Percentiles rank a stretch among this genome's conserved stretches.
These are phyloP conservation scores for Colletotrichum echinochloae DNA, from an alignment of 2,329 filamentous ascomycete species.

Conservation along the genomic window DNA sequence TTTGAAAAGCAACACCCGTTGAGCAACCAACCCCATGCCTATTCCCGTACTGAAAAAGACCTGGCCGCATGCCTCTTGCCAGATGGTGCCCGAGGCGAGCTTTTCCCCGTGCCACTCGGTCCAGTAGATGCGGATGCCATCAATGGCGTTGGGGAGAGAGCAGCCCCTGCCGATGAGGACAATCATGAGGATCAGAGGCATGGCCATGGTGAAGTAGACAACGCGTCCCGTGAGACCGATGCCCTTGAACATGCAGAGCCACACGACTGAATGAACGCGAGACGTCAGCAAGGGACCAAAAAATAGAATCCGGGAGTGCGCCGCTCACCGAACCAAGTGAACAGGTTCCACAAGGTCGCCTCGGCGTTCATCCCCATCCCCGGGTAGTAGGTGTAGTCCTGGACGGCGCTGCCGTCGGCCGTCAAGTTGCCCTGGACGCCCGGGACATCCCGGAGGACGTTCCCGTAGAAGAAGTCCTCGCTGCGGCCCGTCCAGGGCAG, in stretches of 20 bases:
- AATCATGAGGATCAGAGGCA: slow-evolving; percentile 65
- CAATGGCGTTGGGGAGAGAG: slow-evolving; percentile 63
- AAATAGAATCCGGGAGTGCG: too few species aligned
- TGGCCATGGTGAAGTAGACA: slow-evolving; percentile 68
- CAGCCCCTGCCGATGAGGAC: slow-evolving; percentile 63
- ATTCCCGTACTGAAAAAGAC: slow-evolving; percentile 48
- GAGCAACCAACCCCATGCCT: not conserved
- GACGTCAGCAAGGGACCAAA: not conserved
- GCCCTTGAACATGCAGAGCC: slow-evolving; percentile 68
- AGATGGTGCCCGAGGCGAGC: slow-evolving; percentile 59
- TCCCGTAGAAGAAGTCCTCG: slow-evolving; percentile 53
- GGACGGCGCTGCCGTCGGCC: slow-evolving; percentile 50
- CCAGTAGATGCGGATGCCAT: slow-evolving; percentile 59
- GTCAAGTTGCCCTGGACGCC: slow-evolving; percentile 48
- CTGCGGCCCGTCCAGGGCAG: slow-evolving; percentile 62
- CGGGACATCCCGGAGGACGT: slow-evolving; percentile 40
- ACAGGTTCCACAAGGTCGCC: slow-evolving; percentile 64
- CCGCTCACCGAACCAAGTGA: slow-evolving; percentile 60
- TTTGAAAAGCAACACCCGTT: slow-evolving; percentile 40
- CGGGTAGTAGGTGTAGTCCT: slow-evolving; percentile 56
- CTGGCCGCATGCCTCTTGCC: slow-evolving; percentile 67
- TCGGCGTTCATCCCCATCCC: slow-evolving; percentile 60
- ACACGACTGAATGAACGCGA: slow-evolving; percentile 52
- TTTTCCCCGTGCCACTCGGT: slow-evolving; percentile 56
- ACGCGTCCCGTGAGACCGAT: slow-evolving; percentile 66